Evolutionary conservation across 148 eudicot genomes (phyloP).

Genomic region (Dianthus caryophyllus): DNA sequence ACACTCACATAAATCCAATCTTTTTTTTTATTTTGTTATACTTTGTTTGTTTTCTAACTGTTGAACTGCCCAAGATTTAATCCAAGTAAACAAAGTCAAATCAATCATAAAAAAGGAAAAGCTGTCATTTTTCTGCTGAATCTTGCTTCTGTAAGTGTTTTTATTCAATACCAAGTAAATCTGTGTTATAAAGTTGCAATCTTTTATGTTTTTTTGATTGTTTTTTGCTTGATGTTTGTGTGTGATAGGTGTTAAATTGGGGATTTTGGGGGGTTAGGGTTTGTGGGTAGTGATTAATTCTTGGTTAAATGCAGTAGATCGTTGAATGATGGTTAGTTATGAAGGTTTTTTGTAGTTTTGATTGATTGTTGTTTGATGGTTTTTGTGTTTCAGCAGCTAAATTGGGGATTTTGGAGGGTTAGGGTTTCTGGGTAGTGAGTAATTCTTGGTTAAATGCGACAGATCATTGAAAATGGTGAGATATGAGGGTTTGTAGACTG

Average conservation of each 20-base stretch:
- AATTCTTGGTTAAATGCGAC: constrained; percentile 10
- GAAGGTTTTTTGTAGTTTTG: constrained; percentile 27
- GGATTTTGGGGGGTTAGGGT: constrained; percentile 38
- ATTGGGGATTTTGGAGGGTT: constrained; percentile 28
- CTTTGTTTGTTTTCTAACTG: constrained; percentile 5
- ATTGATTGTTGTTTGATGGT: constrained; percentile 19
- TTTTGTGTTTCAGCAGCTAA: constrained; percentile 24
- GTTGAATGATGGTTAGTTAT: constrained; percentile 42
- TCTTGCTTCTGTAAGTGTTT: constrained; percentile 26
- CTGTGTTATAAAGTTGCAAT: not conserved
- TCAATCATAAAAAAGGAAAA: constrained; percentile 17
- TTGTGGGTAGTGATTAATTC: constrained; percentile 27
- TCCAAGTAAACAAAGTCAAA: constrained; percentile 8
- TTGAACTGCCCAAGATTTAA: constrained; percentile 19
- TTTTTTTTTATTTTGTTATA: too few species aligned
- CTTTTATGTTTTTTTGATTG: constrained; percentile 2
- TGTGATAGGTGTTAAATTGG: constrained; percentile 26
- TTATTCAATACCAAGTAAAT: constrained; percentile 4
- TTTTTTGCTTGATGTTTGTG: constrained; percentile 20
- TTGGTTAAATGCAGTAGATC: constrained; percentile 20
- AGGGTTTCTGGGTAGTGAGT: constrained; percentile 38
- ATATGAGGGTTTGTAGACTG: constrained; percentile 35
- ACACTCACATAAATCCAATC: too few species aligned
- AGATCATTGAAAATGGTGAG: constrained; percentile 41
- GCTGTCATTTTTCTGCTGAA: constrained; percentile 15